Conservation (phyloP, 257 asterid genomes). For the Solanum appendiculatum region DNA sequence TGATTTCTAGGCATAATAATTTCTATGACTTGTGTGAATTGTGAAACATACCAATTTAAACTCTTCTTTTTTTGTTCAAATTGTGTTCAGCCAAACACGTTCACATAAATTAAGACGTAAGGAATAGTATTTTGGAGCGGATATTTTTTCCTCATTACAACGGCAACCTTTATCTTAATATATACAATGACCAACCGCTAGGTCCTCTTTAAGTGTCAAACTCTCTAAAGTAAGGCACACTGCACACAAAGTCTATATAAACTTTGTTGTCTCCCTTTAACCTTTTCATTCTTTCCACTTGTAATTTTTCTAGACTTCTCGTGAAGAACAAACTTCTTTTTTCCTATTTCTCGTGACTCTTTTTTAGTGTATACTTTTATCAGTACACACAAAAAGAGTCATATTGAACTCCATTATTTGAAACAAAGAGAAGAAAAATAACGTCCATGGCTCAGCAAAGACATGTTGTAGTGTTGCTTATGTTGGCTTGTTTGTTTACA, state of each 20-base stretch:
- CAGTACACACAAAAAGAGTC: neutral
- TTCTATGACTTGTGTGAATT: neutral
- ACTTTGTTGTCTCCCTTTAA: neutral
- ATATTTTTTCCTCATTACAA: neutral
- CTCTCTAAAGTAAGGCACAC: neutral
- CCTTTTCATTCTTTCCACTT: neutral
- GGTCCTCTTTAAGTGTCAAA: neutral
- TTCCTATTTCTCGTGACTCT: neutral
- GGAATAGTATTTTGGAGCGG: neutral
- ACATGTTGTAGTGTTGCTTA: neutral
- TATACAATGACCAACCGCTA: neutral
- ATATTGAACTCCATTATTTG: neutral
- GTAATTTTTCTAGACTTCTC: neutral
- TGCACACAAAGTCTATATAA: neutral
- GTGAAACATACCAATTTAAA: neutral
- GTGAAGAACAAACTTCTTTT: neutral
- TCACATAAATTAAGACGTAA: neutral
- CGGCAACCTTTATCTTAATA: neutral
- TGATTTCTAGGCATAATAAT: neutral
- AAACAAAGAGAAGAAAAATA: neutral
- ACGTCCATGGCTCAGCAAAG: neutral
- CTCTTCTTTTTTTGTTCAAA: too few relatives aligned
- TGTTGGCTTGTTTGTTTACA: slow-evolving; percentile 3
- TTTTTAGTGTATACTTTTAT: neutral
- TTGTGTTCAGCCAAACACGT: neutral